Base-by-base conservation (phyloP, 768 basidiomycete species). In the Hebeloma cylindrosporum region DNA sequence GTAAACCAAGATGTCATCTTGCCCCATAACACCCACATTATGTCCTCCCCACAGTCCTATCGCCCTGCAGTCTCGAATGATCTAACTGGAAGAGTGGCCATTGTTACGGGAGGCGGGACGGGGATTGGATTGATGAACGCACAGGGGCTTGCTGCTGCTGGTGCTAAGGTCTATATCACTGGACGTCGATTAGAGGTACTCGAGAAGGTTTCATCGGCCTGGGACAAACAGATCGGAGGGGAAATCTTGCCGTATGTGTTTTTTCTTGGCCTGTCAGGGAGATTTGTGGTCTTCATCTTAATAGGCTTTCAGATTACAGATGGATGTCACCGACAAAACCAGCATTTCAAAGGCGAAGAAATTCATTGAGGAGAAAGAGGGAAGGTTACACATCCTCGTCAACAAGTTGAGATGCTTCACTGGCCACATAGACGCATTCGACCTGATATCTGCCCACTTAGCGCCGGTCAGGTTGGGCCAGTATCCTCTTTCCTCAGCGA, bases 111-210 rank as follows among this genome's bases (percentile, higher is more conserved):
- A 23, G 76, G 77, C 11, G 77, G 75, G 26, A 75, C 76, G 0
- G 76, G 77, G 1, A 78, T 77, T 37, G 75, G 74, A 7, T 61
- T 82, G 46, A 81, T 83, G 78, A 88, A 88, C 44, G 69, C 86
- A 7, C 71, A 74, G 41, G 88, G 85, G 4, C 73, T 91, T 9
- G 88, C 88, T 11, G 74, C 82, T 21, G 85, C 82, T 54, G 87
- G 88, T 1, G 87, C 88, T 10, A 85, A 80, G 52, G 88, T 89
- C 11, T 92, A 91, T 57, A 86, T 91, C 54, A 83, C 80, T 2
- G 84, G 85, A 13, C 71, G 88, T 28, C 75, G 89, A 34, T 62
- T 73, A 35, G 78, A 83, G 4, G 79, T 86, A 2, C 72, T 92
- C 16, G 72, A 85, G 56, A 76, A 70, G 50, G 70, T 76, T 11